Conservation (phyloP, 192 early-diverging fungal genomes). For the Gaertneriomyces sp. region DNA sequence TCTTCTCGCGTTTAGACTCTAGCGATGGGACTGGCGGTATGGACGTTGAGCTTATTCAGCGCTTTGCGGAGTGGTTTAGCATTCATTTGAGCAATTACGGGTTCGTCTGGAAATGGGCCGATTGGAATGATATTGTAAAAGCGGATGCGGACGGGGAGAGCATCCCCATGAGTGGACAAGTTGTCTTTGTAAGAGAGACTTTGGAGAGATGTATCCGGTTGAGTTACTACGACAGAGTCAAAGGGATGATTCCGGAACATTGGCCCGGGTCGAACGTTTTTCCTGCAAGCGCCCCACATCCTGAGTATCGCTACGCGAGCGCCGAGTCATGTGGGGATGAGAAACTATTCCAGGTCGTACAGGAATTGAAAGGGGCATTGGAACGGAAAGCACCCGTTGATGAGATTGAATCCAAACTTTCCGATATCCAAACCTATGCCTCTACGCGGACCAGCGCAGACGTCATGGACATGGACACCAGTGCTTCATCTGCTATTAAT, state of each 20-base stretch:
- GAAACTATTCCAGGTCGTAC: too few species aligned
- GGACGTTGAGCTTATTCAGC: constrained; percentile 83
- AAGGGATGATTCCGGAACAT: constrained; percentile 69
- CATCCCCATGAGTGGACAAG: too few species aligned
- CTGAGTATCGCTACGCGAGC: too few species aligned
- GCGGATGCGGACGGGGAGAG: background rate
- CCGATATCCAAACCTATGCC: too few species aligned
- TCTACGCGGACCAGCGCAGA: background rate
- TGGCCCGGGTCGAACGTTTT: constrained; percentile 10
- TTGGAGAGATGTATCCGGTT: constrained; percentile 81
- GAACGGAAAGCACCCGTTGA: background rate
- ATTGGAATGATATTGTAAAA: constrained; percentile 54
- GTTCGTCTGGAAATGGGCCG: constrained; percentile 83
- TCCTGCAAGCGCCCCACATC: too few species aligned
- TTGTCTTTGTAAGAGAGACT: constrained; percentile 80
- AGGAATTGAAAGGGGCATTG: background rate
- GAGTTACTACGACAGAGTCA: constrained; percentile 86
- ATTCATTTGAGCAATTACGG: constrained; percentile 92
- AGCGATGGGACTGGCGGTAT: constrained; percentile 36
- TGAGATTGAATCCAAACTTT: too few species aligned
- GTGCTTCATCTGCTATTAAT: background rate
- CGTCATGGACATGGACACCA: background rate
- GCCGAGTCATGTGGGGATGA: too few species aligned
- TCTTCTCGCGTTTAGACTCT: constrained; percentile 62
- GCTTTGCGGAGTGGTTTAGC: constrained; percentile 85